These are phyloP conservation scores for Effrenium voratum DNA, from an alignment of 73 alveolate genomes.

Conservation along the genomic window DNA sequence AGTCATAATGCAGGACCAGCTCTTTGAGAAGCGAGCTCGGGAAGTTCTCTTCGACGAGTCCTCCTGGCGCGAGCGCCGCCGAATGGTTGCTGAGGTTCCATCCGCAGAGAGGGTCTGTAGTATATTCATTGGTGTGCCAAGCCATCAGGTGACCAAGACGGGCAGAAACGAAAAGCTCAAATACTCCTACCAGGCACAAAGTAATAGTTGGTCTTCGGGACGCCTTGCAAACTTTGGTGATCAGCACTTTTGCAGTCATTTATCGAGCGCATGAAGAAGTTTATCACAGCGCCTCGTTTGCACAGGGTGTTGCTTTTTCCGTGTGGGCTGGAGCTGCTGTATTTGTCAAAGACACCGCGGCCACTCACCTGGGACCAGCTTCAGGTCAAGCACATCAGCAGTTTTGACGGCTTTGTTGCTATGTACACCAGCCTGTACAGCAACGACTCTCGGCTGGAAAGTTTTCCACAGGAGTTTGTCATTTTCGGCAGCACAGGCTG, in stretches of 20 bases:
- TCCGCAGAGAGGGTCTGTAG: neutral
- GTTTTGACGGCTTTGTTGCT: slow-evolving; percentile 52
- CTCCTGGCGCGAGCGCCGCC: slow-evolving; percentile 92
- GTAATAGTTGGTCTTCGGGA: neutral
- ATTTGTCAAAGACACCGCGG: too few species aligned
- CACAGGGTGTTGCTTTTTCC: neutral
- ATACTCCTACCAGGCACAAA: slow-evolving; percentile 62
- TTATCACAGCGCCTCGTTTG: slow-evolving; percentile 24
- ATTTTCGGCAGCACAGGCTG: neutral
- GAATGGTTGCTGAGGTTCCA: slow-evolving; percentile 78
- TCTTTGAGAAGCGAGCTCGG: slow-evolving; percentile 86
- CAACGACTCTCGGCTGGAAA: slow-evolving; percentile 51
- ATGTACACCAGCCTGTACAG: slow-evolving; percentile 67
- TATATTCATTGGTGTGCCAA: neutral
- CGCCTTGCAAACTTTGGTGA: neutral
- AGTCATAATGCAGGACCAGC: slow-evolving; percentile 59
- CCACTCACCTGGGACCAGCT: too few species aligned
- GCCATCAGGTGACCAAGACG: slow-evolving; percentile 77
- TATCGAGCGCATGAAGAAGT: slow-evolving; percentile 64
- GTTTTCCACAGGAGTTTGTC: neutral
- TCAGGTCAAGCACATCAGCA: slow-evolving; percentile 72
- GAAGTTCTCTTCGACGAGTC: slow-evolving; percentile 91
- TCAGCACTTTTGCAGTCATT: slow-evolving; percentile 12
- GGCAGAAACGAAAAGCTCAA: slow-evolving; percentile 92
- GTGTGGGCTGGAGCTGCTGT: too few species aligned